Evolutionary conservation across 345 rosid species (phyloP).

Genomic region (Barbarea vulgaris): DNA sequence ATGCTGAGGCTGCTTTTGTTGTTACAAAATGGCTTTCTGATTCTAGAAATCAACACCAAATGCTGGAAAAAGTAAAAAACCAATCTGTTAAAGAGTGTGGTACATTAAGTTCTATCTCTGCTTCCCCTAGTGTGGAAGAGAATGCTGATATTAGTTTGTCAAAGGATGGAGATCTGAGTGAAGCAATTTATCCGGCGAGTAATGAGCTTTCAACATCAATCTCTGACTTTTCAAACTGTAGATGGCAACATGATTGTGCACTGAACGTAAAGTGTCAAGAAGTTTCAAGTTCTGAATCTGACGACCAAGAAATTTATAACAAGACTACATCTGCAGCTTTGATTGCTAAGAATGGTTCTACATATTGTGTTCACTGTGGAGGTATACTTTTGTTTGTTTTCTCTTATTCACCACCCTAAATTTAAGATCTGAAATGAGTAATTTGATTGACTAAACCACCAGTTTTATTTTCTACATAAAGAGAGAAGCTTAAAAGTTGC

Average conservation of each 20-base stretch:
- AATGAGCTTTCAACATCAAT: conserved; percentile 55
- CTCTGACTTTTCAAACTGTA: conserved; percentile 53
- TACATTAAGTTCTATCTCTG: conserved; percentile 42
- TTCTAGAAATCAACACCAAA: conserved; percentile 43
- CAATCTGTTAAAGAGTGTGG: conserved; percentile 48
- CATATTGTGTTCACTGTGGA: conserved; percentile 37
- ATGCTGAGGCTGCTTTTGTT: conserved; percentile 51
- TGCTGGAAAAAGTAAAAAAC: conserved; percentile 49
- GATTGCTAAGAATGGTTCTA: conserved; percentile 45
- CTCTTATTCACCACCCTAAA: conserved; percentile 14
- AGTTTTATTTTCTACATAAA: background rate
- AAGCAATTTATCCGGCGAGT: conserved; percentile 53
- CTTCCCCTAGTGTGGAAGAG: conserved; percentile 41
- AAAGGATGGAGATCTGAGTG: conserved; percentile 43
- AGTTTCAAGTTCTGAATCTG: conserved; percentile 32
- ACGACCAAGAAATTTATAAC: conserved; percentile 35
- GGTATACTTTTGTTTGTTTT: conserved; percentile 45
- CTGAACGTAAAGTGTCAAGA: conserved; percentile 32
- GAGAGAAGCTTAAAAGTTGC: conserved; percentile 28
- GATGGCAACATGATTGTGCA: conserved; percentile 32
- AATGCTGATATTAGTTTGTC: conserved; percentile 27
- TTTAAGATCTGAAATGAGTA: conserved; percentile 16
- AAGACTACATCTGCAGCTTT: conserved; percentile 35
- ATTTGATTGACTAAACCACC: conserved; percentile 3
- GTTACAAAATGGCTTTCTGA: conserved; percentile 62